Percentiles rank a stretch among this genome's conserved stretches.
phyloP scores from a whole-genome alignment of 2,329 filamentous ascomycete species.

The Aspergillus piperis region DNA sequence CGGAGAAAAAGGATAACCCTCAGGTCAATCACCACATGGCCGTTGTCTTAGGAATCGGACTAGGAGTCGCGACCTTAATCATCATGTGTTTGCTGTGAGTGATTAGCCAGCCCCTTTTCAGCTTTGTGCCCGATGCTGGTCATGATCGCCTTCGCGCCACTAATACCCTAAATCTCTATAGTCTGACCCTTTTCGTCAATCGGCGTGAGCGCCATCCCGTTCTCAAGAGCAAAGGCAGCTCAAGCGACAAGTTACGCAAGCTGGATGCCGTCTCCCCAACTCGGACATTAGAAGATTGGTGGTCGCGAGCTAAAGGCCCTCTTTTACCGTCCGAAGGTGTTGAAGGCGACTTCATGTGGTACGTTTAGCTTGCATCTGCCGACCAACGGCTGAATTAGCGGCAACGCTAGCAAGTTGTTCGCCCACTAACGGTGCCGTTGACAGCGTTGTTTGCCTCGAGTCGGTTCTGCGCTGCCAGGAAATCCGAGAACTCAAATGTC shows the following conservation, averaged over 20 bases:
- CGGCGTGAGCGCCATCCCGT: slow-evolving; percentile 28
- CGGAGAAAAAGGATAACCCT: slow-evolving; percentile 22
- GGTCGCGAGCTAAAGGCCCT: slow-evolving; percentile 35
- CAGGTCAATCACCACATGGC: slow-evolving; percentile 31
- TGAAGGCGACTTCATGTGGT: slow-evolving; percentile 42
- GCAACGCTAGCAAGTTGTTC: slow-evolving; percentile 5
- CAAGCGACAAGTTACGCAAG: slow-evolving; percentile 35
- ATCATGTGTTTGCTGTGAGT: slow-evolving; percentile 36
- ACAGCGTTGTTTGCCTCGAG: slow-evolving; percentile 42
- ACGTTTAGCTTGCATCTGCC: slow-evolving; percentile 7
- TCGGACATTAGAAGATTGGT: slow-evolving; percentile 42
- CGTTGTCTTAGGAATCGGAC: slow-evolving; percentile 36
- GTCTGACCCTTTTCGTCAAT: slow-evolving; percentile 36
- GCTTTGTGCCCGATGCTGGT: background rate
- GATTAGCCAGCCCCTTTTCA: background rate
- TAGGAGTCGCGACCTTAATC: slow-evolving; percentile 34
- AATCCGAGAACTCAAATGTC: slow-evolving; percentile 41
- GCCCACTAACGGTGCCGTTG: background rate
- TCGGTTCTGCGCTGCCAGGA: slow-evolving; percentile 37
- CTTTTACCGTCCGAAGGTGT: slow-evolving; percentile 35
- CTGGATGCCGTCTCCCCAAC: slow-evolving; percentile 40
- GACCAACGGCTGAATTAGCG: background rate
- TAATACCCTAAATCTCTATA: background rate
- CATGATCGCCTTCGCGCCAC: background rate
- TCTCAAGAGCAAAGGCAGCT: slow-evolving; percentile 25